Conservation (phyloP, 2,329 filamentous ascomycete species). For the Aschersonia sp. region DNA sequence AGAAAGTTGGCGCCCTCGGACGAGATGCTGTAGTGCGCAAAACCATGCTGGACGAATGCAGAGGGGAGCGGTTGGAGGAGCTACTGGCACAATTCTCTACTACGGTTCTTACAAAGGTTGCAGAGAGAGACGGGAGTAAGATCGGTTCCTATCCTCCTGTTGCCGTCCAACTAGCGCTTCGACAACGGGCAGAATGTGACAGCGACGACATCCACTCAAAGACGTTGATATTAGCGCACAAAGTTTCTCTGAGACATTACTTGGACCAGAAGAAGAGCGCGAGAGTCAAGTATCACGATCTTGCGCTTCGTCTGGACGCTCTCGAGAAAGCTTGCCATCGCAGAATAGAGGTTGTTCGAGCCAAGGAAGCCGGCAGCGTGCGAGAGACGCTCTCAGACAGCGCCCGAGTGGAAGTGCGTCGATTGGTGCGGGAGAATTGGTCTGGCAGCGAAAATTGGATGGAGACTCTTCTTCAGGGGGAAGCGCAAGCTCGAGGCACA, state of each 20-base stretch:
- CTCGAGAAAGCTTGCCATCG: slow-evolving; percentile 46
- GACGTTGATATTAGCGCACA: slow-evolving; percentile 60
- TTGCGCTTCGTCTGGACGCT: slow-evolving; percentile 40
- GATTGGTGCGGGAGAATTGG: slow-evolving; percentile 59
- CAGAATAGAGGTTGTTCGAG: slow-evolving; percentile 32
- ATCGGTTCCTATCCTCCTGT: slow-evolving; percentile 28
- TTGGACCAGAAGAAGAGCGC: slow-evolving; percentile 46
- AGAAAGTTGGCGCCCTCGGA: slow-evolving; percentile 74
- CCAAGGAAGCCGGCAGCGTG: slow-evolving; percentile 11
- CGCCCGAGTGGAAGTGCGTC: slow-evolving; percentile 36
- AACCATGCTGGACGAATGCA: slow-evolving; percentile 94
- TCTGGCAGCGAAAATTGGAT: slow-evolving; percentile 63
- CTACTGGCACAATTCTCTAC: slow-evolving; percentile 74
- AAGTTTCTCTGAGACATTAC: slow-evolving; percentile 44
- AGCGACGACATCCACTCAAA: slow-evolving; percentile 41
- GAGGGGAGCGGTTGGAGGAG: slow-evolving; percentile 80
- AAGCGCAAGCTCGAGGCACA: slow-evolving; percentile 40
- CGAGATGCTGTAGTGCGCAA: slow-evolving; percentile 73
- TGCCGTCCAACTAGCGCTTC: slow-evolving; percentile 38
- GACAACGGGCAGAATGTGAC: slow-evolving; percentile 41
- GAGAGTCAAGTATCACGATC: slow-evolving; percentile 49
- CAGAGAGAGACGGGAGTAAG: slow-evolving; percentile 28
- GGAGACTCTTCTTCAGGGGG: slow-evolving; percentile 54
- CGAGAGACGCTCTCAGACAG: slow-evolving; percentile 24
- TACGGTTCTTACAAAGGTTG: slow-evolving; percentile 58